These are phyloP conservation scores for Penicillium frequentans DNA, from an alignment of 2,329 filamentous ascomycete genomes.

Conservation along the genomic window DNA sequence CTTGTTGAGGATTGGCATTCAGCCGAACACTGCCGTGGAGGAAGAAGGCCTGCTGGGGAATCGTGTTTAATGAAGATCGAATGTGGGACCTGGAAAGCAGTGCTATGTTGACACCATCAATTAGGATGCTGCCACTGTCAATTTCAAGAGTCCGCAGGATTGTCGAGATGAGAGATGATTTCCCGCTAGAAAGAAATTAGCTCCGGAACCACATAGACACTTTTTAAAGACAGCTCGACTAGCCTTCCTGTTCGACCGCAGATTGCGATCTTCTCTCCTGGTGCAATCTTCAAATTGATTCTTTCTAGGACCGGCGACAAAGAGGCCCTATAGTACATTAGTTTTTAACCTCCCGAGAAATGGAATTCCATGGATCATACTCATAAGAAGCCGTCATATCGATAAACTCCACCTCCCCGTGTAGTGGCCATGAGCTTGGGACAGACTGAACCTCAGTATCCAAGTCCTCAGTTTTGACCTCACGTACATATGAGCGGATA, in stretches of 20 bases:
- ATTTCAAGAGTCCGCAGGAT: conserved; percentile 32
- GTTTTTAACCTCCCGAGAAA: neutral
- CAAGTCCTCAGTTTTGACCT: conserved; percentile 41
- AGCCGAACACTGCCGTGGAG: conserved; percentile 23
- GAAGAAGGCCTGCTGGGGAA: conserved; percentile 32
- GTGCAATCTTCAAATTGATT: conserved; percentile 21
- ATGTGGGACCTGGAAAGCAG: conserved; percentile 21
- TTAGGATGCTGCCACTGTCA: conserved; percentile 22
- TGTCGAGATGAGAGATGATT: conserved; percentile 29
- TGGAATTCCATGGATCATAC: conserved; percentile 13
- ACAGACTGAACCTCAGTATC: conserved; percentile 5
- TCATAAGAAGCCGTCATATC: conserved; percentile 41
- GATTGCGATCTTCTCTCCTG: conserved; percentile 30
- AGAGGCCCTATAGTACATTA: conserved; percentile 3
- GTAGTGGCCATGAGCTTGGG: conserved; percentile 32
- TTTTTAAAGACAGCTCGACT: neutral
- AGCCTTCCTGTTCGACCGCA: conserved; percentile 32
- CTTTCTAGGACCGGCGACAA: conserved; percentile 17
- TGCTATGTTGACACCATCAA: conserved; percentile 29
- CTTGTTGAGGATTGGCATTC: conserved; percentile 13
- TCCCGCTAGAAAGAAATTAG: conserved; percentile 19
- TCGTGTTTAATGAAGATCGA: conserved; percentile 27
- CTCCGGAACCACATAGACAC: neutral
- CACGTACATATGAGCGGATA: conserved; percentile 49
- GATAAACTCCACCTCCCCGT: conserved; percentile 39